A percentile compares a stretch with the other conserved stretches of the same genome.
phyloP scores from a whole-genome alignment of 2,329 filamentous ascomycete genomes.

The Exophiala sp. region DNA sequence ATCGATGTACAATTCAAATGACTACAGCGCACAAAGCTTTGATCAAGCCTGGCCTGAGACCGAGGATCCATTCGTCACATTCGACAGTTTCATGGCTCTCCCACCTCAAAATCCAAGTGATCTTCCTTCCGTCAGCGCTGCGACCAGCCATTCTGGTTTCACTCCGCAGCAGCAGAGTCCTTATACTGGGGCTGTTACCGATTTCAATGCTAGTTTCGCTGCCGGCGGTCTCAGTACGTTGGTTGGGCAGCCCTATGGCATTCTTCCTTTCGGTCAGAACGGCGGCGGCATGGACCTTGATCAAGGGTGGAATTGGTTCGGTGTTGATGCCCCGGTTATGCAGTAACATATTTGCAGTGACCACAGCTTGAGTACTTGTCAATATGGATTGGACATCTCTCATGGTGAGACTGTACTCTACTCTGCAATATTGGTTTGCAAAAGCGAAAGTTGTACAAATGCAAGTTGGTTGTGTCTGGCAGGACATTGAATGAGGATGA shows the following conservation, averaged over 20 bases:
- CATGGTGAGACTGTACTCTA: background rate
- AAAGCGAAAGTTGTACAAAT: no score
- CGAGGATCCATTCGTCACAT: constrained; percentile 29
- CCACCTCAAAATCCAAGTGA: constrained; percentile 18
- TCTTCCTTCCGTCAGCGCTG: constrained; percentile 14
- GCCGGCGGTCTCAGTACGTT: constrained; percentile 1
- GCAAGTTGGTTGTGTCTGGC: no score
- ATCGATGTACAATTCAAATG: constrained; percentile 16
- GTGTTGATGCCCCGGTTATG: constrained; percentile 24
- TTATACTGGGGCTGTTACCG: constrained; percentile 9
- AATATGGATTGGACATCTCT: background rate
- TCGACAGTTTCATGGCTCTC: constrained; percentile 30
- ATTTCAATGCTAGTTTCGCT: constrained; percentile 7
- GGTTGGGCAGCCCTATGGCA: constrained; percentile 13
- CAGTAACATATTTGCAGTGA: background rate
- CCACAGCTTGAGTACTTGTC: no score
- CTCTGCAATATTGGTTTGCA: no score
- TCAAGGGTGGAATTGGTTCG: constrained; percentile 42
- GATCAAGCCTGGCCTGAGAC: constrained; percentile 20
- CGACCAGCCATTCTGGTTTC: constrained; percentile 14
- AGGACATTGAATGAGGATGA: no score
- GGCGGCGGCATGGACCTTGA: constrained; percentile 34
- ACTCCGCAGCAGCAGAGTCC: constrained; percentile 23
- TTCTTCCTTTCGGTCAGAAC: constrained; percentile 14
- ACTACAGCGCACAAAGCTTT: constrained; percentile 17